Conservation (phyloP, 1,284 basidiomycete species). For the Papiliotrema fonsecae region DNA sequence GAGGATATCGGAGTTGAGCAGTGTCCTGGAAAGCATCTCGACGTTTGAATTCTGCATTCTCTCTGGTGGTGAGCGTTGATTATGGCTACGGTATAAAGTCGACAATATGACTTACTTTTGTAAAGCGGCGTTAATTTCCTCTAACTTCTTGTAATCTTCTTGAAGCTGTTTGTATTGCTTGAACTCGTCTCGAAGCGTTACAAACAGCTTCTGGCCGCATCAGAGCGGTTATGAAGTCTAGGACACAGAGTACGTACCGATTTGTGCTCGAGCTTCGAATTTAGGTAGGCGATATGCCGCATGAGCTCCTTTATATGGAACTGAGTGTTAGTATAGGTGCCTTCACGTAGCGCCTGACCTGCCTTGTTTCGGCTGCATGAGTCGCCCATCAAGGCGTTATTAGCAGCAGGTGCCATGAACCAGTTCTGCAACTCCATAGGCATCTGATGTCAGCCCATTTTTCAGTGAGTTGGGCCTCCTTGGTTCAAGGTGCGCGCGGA, state of each 20-base stretch:
- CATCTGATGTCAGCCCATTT: not conserved
- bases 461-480: no score
- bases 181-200: not conserved
- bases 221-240: no score
- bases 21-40: no score
- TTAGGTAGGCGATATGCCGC: not conserved
- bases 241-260: not conserved
- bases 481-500: no score
- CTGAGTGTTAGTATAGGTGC: not conserved
- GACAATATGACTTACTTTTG: no score
- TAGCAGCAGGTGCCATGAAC: not conserved
- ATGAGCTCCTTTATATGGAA: slow-evolving; percentile 1
- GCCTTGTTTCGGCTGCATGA: not conserved
- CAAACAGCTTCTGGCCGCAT: not conserved
- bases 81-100: no score
- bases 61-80: no score
- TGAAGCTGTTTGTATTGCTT: not conserved
- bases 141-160: not conserved
- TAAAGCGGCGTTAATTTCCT: no score
- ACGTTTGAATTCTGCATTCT: no score
- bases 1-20: no score
- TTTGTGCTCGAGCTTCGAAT: not conserved
- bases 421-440: not conserved
- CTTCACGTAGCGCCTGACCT: not conserved
- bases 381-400: not conserved